phyloP scores from a whole-genome alignment of 495 filamentous ascomycete species.

The Echria macrotheca region DNA sequence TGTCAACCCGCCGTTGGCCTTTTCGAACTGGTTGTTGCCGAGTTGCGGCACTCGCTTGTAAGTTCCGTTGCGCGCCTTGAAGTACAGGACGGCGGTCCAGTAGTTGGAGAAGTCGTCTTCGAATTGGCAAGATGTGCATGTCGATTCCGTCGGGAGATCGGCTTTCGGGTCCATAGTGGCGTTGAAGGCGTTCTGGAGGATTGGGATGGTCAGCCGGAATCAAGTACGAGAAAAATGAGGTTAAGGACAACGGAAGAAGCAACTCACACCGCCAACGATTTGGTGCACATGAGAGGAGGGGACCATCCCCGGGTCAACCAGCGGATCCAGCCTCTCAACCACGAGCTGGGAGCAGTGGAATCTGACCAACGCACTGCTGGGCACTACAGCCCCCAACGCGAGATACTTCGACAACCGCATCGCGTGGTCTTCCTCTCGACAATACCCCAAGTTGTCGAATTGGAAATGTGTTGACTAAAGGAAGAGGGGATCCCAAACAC shows the following conservation, averaged over 20 bases:
- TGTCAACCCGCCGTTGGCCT: conserved; percentile 32
- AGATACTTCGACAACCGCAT: conserved; percentile 28
- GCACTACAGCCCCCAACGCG: conserved; percentile 26
- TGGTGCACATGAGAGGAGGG: conserved; percentile 32
- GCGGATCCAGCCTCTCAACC: conserved; percentile 29
- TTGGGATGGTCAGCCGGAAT: neutral
- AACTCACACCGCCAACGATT: conserved; percentile 30
- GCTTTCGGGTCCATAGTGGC: conserved; percentile 28
- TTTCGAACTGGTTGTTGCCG: conserved; percentile 25
- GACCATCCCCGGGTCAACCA: conserved; percentile 30
- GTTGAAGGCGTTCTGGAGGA: conserved; percentile 28
- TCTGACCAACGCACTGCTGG: conserved; percentile 29
- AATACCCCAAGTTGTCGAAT: neutral
- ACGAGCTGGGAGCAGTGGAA: conserved; percentile 34
- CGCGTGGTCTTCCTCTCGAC: conserved; percentile 5
- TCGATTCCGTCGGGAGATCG: conserved; percentile 23
- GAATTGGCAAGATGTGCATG: conserved; percentile 22
- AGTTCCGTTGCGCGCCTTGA: conserved; percentile 29
- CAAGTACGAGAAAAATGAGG: neutral
- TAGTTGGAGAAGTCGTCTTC: conserved; percentile 38
- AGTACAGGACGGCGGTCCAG: conserved; percentile 32
- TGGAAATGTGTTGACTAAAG: neutral
- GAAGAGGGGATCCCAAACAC: neutral
- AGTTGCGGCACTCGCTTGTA: conserved; percentile 33
- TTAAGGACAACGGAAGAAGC: neutral